Conservation (phyloP, 306 rosid species). For the Quercus robur region DNA sequence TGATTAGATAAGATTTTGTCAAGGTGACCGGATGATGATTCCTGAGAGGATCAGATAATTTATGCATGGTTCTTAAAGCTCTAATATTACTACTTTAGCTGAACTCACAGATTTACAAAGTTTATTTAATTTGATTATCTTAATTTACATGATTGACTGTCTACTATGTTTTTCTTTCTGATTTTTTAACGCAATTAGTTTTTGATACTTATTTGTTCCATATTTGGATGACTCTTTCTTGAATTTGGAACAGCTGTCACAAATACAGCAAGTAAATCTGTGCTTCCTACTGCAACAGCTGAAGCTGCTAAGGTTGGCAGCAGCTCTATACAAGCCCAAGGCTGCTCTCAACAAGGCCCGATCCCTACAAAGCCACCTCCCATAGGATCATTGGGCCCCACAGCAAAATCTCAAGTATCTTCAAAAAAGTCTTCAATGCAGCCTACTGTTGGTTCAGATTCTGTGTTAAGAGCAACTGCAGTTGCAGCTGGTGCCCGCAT, state of each 20-base stretch:
- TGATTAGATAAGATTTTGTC: background rate
- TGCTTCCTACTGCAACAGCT: constrained; percentile 25
- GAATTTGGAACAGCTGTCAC: constrained; percentile 37
- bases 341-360: constrained; percentile 39
- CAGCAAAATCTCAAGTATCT: constrained; percentile 33
- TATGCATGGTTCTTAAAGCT: background rate
- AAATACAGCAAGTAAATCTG: constrained; percentile 30
- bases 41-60: background rate
- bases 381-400: constrained; percentile 28
- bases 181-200: background rate
- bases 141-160: background rate
- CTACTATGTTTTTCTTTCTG: background rate
- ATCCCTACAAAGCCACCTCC: constrained; percentile 19
- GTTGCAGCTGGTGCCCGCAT: constrained; percentile 69
- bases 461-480: constrained; percentile 49
- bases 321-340: constrained; percentile 31
- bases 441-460: constrained; percentile 31
- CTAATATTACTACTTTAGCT: background rate
- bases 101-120: background rate
- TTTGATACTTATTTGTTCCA: constrained; percentile 6
- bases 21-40: background rate
- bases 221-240: constrained; percentile 12
- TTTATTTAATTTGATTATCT: background rate
- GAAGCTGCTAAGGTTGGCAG: constrained; percentile 30
- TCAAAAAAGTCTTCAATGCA: constrained; percentile 40